Conservation (phyloP, 2,329 filamentous ascomycete genomes). For the Didymella arachidicola region DNA sequence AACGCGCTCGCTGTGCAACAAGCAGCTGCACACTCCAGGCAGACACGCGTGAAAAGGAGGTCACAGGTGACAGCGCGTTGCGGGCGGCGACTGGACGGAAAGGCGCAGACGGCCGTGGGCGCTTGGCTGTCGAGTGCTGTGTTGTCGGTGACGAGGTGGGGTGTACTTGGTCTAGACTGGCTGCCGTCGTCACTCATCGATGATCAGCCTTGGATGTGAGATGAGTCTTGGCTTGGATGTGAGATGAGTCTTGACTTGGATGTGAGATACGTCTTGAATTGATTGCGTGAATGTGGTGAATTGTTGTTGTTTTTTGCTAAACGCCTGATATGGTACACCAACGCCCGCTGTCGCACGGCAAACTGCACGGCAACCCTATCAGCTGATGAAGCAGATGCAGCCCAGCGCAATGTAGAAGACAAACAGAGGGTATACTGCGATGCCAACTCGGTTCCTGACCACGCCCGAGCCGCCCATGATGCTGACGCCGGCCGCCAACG, state of each 20-base stretch:
- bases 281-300: background rate
- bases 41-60: slow-evolving; percentile 27
- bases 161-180: slow-evolving; percentile 25
- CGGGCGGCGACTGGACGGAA: slow-evolving; percentile 32
- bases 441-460: slow-evolving; percentile 89
- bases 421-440: slow-evolving; percentile 93
- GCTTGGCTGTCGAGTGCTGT: slow-evolving; percentile 30
- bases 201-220: too few relatives aligned
- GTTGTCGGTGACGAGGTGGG: slow-evolving; percentile 32
- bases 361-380: slow-evolving; percentile 14
- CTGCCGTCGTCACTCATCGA: slow-evolving; percentile 7
- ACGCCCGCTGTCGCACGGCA: slow-evolving; percentile 16
- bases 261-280: background rate
- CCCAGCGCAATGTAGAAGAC: slow-evolving; percentile 94
- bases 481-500: slow-evolving; percentile 91
- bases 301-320: background rate
- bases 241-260: background rate
- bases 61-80: slow-evolving; percentile 27
- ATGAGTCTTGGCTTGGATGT: too few relatives aligned
- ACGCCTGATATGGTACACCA: slow-evolving; percentile 19
- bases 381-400: slow-evolving; percentile 97
- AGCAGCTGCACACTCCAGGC: slow-evolving; percentile 29
- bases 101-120: slow-evolving; percentile 30
- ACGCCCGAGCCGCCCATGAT: slow-evolving; percentile 96
- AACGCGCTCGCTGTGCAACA: slow-evolving; percentile 32